Percentiles rank a stretch among this genome's conserved stretches.
phyloP scores from a whole-genome alignment of 352 stramenopile species.

The Globisporangium perplexum region DNA sequence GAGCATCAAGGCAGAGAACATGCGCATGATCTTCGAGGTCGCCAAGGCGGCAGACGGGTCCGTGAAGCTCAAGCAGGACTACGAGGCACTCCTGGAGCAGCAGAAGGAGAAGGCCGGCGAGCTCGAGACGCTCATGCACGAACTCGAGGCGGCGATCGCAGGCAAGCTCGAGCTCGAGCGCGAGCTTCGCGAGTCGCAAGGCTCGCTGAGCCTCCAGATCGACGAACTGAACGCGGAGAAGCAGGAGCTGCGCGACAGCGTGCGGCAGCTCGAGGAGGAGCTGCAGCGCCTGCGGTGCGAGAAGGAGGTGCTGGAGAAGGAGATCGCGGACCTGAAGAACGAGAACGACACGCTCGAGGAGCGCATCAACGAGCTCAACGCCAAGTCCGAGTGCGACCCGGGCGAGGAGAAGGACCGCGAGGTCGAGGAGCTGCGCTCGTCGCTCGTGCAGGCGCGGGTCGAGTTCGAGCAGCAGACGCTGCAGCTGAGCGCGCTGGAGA shows the following conservation, averaged over 20 bases:
- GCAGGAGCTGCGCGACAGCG: slow-evolving; percentile 10
- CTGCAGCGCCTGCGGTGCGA: slow-evolving; percentile 27
- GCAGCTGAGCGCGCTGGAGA: slow-evolving; percentile 45
- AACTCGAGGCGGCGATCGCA: slow-evolving; percentile 23
- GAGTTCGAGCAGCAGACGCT: slow-evolving; percentile 50
- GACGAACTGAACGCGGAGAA: slow-evolving; percentile 13
- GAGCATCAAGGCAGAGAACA: slow-evolving; percentile 63
- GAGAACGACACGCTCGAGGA: slow-evolving; percentile 59
- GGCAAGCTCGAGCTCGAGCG: slow-evolving; percentile 23
- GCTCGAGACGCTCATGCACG: slow-evolving; percentile 20
- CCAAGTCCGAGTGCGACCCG: slow-evolving; percentile 31
- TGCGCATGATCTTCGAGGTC: slow-evolving; percentile 72
- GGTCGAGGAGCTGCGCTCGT: slow-evolving; percentile 47
- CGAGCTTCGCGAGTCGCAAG: slow-evolving; percentile 14
- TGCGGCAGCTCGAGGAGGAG: slow-evolving; percentile 16
- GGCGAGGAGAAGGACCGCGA: slow-evolving; percentile 46
- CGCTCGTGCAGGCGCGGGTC: slow-evolving; percentile 52
- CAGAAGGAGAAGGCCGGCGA: slow-evolving; percentile 29
- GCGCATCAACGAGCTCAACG: slow-evolving; percentile 40
- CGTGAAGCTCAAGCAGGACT: slow-evolving; percentile 57
- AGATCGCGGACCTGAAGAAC: slow-evolving; percentile 39
- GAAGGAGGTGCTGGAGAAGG: slow-evolving; percentile 33
- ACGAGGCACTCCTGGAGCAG: slow-evolving; percentile 30
- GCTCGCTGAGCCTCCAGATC: slow-evolving; percentile 8
- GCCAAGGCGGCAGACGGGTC: slow-evolving; percentile 57